These are phyloP conservation scores for Chaetomium globosum DNA, from an alignment of 2,329 filamentous ascomycete species.

Conservation along the genomic window DNA sequence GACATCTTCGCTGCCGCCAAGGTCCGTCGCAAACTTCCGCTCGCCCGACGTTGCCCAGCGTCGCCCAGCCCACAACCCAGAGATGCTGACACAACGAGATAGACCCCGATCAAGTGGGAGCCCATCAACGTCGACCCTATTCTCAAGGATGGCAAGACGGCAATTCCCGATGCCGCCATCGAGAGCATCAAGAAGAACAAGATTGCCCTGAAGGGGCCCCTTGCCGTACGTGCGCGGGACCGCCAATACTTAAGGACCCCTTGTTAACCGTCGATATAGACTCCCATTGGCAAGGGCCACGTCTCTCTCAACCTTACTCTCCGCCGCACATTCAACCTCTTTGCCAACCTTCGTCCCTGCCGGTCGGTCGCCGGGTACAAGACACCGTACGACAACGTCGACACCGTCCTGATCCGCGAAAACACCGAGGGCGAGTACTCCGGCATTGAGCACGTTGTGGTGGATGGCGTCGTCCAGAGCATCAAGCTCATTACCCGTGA, in stretches of 20 bases:
- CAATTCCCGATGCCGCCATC: constrained; percentile 90
- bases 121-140: constrained; percentile 93
- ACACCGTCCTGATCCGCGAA: constrained; percentile 97
- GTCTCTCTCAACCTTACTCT: constrained; percentile 98
- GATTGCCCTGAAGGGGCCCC: constrained; percentile 95
- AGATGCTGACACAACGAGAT: constrained; percentile 30
- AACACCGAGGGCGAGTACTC: constrained; percentile 99
- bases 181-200: constrained; percentile 93
- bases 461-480: constrained; percentile 96
- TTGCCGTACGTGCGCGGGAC: constrained; percentile 68
- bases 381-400: constrained; percentile 95
- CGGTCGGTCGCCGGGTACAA: constrained; percentile 96
- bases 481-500: constrained; percentile 99
- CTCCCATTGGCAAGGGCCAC: constrained; percentile 96
- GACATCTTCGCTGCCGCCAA: constrained; percentile 96
- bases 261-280: constrained; percentile 53
- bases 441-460: constrained; percentile 96
- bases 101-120: constrained; percentile 96
- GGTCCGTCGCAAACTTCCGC: constrained; percentile 55
- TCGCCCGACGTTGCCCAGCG: constrained; percentile 38
- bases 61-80: not conserved
- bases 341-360: constrained; percentile 98
- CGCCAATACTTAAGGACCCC: not conserved
- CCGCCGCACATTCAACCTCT: constrained; percentile 98
- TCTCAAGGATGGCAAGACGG: constrained; percentile 91